phyloP scores from a whole-genome alignment of 1,284 basidiomycete species.

The Cutaneotrichosporon sp. region DNA sequence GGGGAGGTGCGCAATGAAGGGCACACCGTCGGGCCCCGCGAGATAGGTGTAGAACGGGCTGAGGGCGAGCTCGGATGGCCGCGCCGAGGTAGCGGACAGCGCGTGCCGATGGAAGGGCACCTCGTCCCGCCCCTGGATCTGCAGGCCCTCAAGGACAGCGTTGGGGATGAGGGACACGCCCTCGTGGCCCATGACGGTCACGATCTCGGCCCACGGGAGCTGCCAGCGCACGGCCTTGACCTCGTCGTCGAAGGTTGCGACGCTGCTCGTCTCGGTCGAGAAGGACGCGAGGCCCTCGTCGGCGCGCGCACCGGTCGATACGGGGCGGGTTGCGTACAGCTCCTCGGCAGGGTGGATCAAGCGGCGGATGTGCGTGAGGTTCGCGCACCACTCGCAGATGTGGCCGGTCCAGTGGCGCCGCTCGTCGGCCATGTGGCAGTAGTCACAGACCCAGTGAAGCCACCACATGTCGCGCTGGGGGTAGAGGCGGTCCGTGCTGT shows the following conservation, averaged over 20 bases:
- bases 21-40: constrained; percentile 27
- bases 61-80: constrained; percentile 27
- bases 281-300: constrained; percentile 35
- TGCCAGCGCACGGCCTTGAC: constrained; percentile 41
- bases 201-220: constrained; percentile 28
- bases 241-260: constrained; percentile 36
- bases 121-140: constrained; percentile 24
- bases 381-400: constrained; percentile 46
- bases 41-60: constrained; percentile 46
- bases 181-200: constrained; percentile 33
- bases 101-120: constrained; percentile 30
- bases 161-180: constrained; percentile 14
- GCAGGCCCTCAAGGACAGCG: constrained; percentile 19
- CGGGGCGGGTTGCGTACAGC: constrained; percentile 30
- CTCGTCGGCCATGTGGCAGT: constrained; percentile 44
- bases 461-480: constrained; percentile 41
- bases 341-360: constrained; percentile 29
- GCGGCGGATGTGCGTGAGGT: constrained; percentile 16
- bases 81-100: constrained; percentile 11
- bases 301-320: constrained; percentile 35
- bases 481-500: constrained; percentile 11
- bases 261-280: constrained; percentile 22
- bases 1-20: constrained; percentile 30
- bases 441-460: constrained; percentile 42
- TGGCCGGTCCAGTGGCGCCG: constrained; percentile 42